Conservation (phyloP, 2,329 filamentous ascomycete species). For the Pleomassaria siparia region DNA sequence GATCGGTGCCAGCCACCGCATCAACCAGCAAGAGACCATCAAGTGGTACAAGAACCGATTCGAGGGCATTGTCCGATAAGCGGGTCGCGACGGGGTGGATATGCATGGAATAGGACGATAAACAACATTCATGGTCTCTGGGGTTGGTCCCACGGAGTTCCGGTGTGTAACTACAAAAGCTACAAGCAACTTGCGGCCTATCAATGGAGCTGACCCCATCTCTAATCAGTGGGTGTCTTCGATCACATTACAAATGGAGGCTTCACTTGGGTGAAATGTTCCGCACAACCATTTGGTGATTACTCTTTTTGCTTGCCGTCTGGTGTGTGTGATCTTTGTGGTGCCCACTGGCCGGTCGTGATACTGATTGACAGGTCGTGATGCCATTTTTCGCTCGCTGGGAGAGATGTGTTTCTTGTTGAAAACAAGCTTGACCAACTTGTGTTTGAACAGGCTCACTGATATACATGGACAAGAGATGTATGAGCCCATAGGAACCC, state of each 20-base stretch:
- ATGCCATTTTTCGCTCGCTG: neutral
- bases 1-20: slow-evolving; percentile 86
- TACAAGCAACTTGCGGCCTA: slow-evolving; percentile 47
- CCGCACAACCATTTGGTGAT: slow-evolving; percentile 61
- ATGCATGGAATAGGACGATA: slow-evolving; percentile 34
- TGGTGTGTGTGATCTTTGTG: neutral
- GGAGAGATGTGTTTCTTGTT: too few species aligned
- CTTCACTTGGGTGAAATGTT: slow-evolving; percentile 59
- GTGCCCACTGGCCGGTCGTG: neutral
- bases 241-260: slow-evolving; percentile 58
- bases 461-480: too few species aligned
- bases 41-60: slow-evolving; percentile 98
- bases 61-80: slow-evolving; percentile 98
- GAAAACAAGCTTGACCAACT: too few species aligned
- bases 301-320: slow-evolving; percentile 13
- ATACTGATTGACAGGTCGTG: neutral
- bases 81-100: slow-evolving; percentile 30
- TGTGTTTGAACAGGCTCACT: too few species aligned
- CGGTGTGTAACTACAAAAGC: slow-evolving; percentile 46
- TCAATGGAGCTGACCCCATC: slow-evolving; percentile 47
- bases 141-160: slow-evolving; percentile 42
- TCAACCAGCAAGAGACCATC: slow-evolving; percentile 92
- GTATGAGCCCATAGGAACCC: too few species aligned
- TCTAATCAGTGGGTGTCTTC: slow-evolving; percentile 35
- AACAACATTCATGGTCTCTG: slow-evolving; percentile 43